Base-by-base conservation (phyloP, 2,329 filamentous ascomycete species). In the Diaporthe nobilis region DNA sequence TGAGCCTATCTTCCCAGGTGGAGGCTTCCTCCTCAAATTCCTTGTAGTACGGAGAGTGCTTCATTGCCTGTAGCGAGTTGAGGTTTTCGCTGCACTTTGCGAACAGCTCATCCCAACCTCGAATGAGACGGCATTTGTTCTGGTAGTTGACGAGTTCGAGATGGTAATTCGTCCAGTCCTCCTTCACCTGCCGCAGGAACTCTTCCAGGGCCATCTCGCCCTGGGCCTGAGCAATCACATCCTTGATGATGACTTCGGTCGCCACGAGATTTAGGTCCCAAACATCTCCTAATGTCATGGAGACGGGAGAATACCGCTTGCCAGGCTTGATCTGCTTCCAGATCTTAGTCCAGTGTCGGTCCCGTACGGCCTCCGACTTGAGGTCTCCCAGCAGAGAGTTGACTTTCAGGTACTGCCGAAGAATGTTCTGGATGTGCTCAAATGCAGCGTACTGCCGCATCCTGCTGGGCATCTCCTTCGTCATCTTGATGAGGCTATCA, bases 371-470 rank as follows among this genome's bases (percentile, higher is more conserved):
- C 84, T 99, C 97, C 0, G 96, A 98, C 82, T 98, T 98, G 84
- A 99, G 89, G 78, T 99, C 97, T 6, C 92, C 91, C 4, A 99
- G 89, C 47, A 98, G 89, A 15, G 93, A 89, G 82, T 98, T 99
- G 80, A 98, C 95, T 84, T 98, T 98, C 78, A 98, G 89, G 67
- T 98, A 90, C 77, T 96, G 93, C 60, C 95, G 94, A 55, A 99
- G 90, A 42, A 97, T 94, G 78, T 92, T 95, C 83, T 99, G 97
- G 53, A 99, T 95, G 82, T 99, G 96, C 84, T 99, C 97, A 82
- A 99, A 99, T n/a, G 97, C 97, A 80, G 97, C 96, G 84, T 99
- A 99, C 82, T 99, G 97, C 77, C 97, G 93, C 96, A 99, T 98
- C 76, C 97, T 93, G 85, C 95, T 98, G 0, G 97, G 97, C 97